Percentiles rank a stretch among this genome's conserved stretches.
Conservation (phyloP, 345 rosid species). For the Chamaenerion angustifolium region DNA sequence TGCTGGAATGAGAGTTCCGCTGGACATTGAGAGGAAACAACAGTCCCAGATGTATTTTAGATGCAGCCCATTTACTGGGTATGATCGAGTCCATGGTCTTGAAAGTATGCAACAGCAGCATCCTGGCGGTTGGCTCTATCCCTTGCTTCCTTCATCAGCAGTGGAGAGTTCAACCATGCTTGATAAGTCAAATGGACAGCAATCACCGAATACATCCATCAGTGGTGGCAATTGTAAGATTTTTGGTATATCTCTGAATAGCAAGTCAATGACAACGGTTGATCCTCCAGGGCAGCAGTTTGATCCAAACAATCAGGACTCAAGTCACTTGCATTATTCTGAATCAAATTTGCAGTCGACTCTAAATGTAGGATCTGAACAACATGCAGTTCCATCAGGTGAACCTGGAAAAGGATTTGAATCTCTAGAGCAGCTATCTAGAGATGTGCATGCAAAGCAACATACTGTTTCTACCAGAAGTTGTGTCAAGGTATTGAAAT, state of each 20-base stretch:
- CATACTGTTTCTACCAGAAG: constrained; percentile 29
- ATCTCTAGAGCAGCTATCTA: constrained; percentile 7
- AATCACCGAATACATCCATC: constrained; percentile 14
- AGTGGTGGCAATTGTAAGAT: constrained; percentile 29
- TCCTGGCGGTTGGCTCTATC: constrained; percentile 20
- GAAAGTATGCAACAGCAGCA: constrained; percentile 5
- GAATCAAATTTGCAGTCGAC: constrained; percentile 16
- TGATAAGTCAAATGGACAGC: constrained; percentile 13
- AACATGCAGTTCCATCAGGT: constrained; percentile 4
- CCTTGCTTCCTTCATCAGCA: constrained; percentile 15
- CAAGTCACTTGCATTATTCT: constrained; percentile 10
- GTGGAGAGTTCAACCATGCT: constrained; percentile 11
- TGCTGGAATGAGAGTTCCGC: constrained; percentile 11
- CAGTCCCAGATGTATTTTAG: constrained; percentile 12
- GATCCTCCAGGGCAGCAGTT: constrained; percentile 4
- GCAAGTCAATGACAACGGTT: constrained; percentile 10
- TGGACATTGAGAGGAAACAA: constrained; percentile 11
- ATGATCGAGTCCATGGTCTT: constrained; percentile 9
- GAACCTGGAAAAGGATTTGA: constrained; percentile 19
- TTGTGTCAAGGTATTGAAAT: constrained; percentile 27
- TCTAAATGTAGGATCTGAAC: constrained; percentile 1
- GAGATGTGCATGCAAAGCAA: constrained; percentile 18
- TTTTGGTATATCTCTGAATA: constrained; percentile 31
- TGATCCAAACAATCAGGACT: constrained; percentile 5
- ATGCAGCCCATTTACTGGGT: constrained; percentile 12